Percentiles rank a stretch among this genome's conserved stretches.
Evolutionary conservation across 2,329 filamentous ascomycete genomes (phyloP).

Genomic region (Alternaria hordeiaustralica): DNA sequence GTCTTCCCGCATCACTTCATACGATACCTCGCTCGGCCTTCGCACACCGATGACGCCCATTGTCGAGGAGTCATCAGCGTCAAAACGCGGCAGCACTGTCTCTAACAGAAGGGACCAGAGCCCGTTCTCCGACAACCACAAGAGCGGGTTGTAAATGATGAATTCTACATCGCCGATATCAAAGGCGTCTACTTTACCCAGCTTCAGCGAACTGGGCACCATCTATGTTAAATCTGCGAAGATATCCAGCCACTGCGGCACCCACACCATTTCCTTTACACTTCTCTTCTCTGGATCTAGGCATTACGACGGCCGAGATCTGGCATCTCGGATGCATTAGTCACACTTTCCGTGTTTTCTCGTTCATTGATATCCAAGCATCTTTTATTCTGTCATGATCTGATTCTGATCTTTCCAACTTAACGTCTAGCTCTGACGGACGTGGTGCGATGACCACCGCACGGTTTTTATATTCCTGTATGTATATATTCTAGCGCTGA

Average conservation of each 20-base stretch:
- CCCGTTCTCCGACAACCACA: conserved; percentile 45
- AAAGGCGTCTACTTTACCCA: not conserved
- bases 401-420: not conserved
- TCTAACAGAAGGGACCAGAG: conserved; percentile 39
- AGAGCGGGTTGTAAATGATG: conserved; percentile 30
- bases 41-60: conserved; percentile 52
- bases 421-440: conserved; percentile 7
- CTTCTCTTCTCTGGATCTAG: conserved; percentile 9
- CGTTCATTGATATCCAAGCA: conserved; percentile 5
- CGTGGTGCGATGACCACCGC: conserved; percentile 6
- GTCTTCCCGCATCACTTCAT: conserved; percentile 40
- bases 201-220: not conserved
- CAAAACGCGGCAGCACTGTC: conserved; percentile 43
- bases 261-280: not conserved
- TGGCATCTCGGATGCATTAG: conserved; percentile 15
- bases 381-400: conserved; percentile 5
- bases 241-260: conserved; percentile 13
- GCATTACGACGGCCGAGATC: conserved; percentile 5
- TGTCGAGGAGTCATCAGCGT: conserved; percentile 54
- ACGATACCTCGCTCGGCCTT: conserved; percentile 34
- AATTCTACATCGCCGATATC: not conserved
- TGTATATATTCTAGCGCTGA: conserved; percentile 11
- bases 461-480: conserved; percentile 4
- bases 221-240: not conserved
- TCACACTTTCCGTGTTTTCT: not conserved